Evolutionary conservation across 768 basidiomycete species (phyloP).

Genomic region (Tephrocybe sp.): DNA sequence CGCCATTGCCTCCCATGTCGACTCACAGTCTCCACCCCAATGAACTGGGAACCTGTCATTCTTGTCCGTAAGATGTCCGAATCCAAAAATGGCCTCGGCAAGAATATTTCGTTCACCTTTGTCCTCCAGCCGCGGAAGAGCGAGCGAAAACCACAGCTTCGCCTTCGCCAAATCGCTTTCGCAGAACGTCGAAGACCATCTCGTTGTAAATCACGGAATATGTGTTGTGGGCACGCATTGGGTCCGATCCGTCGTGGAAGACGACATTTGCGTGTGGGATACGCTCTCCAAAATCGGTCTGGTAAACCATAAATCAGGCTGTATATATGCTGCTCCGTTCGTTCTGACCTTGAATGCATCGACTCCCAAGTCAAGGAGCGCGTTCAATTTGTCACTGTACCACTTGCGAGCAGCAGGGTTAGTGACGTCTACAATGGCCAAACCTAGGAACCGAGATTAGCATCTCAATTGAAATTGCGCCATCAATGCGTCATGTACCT

Average conservation of each 20-base stretch:
- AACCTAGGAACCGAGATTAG: constrained; percentile 17
- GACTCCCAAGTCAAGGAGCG: constrained; percentile 52
- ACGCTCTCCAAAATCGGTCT: constrained; percentile 79
- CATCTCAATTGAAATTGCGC: background rate
- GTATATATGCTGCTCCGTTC: background rate
- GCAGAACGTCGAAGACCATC: constrained; percentile 60
- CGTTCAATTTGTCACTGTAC: constrained; percentile 48
- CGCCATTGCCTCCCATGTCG: constrained; percentile 76
- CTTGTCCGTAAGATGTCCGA: background rate
- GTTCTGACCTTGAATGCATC: constrained; percentile 54
- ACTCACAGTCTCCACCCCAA: constrained; percentile 78
- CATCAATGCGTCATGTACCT: constrained; percentile 17
- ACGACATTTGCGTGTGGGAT: constrained; percentile 64
- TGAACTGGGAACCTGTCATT: constrained; percentile 40
- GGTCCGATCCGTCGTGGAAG: constrained; percentile 67
- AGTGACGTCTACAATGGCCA: constrained; percentile 63
- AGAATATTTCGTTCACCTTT: constrained; percentile 40
- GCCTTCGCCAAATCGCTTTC: constrained; percentile 55
- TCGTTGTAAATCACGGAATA: constrained; percentile 71
- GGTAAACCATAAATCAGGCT: background rate
- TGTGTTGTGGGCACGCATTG: constrained; percentile 69
- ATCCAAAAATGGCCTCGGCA: background rate
- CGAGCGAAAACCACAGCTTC: constrained; percentile 72
- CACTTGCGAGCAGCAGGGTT: constrained; percentile 53
- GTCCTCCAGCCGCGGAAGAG: constrained; percentile 66